These are phyloP conservation scores for Scheffersomyces illinoinensis DNA, from an alignment of 1,139 yeast genomes.

Conservation along the genomic window DNA sequence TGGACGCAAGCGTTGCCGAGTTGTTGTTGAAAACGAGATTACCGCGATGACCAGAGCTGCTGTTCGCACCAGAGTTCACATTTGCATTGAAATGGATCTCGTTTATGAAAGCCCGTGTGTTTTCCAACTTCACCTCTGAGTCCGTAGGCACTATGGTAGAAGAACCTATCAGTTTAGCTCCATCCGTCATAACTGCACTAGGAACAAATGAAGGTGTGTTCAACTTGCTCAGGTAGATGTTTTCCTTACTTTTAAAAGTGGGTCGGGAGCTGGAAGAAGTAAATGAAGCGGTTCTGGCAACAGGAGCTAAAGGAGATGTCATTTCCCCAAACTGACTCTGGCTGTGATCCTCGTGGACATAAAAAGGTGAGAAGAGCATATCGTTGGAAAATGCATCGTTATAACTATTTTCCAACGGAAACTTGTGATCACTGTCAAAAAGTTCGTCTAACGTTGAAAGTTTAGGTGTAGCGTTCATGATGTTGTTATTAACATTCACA, in stretches of 20 bases:
- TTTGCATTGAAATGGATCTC: not conserved
- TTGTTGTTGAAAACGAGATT: not conserved
- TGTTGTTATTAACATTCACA: not conserved
- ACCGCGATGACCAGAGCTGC: not conserved
- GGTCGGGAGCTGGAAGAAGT: not conserved
- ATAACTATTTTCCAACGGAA: not conserved
- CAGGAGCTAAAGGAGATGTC: not conserved
- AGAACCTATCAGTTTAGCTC: not conserved
- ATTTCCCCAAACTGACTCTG: not conserved
- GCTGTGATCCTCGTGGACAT: not conserved
- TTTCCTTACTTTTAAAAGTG: conserved; percentile 6
- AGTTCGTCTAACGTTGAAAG: not conserved
- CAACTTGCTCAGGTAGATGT: conserved; percentile 22
- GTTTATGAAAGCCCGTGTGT: not conserved
- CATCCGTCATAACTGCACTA: conserved; percentile 1
- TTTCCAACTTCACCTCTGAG: not conserved
- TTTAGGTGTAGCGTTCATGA: conserved; percentile 1
- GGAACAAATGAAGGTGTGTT: conserved; percentile 29
- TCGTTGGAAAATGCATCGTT: not conserved
- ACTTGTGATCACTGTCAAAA: not conserved
- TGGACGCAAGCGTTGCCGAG: not conserved
- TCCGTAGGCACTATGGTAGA: not conserved
- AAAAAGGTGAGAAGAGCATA: not conserved
- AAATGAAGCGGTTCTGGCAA: not conserved
- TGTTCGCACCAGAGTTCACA: not conserved